phyloP scores from a whole-genome alignment of 768 basidiomycete species.

The Steccherinum ochraceum region DNA sequence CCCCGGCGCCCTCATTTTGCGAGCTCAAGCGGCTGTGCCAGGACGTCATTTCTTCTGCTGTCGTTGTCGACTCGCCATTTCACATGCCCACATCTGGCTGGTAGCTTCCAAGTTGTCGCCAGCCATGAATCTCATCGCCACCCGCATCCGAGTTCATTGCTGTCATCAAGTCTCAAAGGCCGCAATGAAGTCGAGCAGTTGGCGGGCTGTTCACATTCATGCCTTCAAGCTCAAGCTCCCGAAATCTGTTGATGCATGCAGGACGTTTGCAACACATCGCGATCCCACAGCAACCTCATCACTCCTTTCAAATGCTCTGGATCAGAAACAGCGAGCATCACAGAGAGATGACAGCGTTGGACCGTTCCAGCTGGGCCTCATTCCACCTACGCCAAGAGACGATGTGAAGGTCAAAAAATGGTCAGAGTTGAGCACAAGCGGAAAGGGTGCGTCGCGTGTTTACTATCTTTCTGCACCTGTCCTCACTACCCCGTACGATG shows the following conservation, averaged over 20 bases:
- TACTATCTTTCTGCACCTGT: neutral
- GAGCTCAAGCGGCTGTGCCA: too few relatives aligned
- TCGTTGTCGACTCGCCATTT: too few relatives aligned
- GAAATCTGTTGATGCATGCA: neutral
- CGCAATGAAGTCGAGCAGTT: neutral
- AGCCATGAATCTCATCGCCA: neutral
- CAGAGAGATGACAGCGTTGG: slow-evolving; percentile 57
- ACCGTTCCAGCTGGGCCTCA: slow-evolving; percentile 71
- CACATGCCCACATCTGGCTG: too few relatives aligned
- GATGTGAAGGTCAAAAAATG: slow-evolving; percentile 63
- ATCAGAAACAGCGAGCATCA: slow-evolving; percentile 42
- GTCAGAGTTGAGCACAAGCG: slow-evolving; percentile 70
- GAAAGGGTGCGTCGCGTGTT: slow-evolving; percentile 53
- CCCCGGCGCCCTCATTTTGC: too few relatives aligned
- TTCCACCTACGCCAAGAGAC: slow-evolving; percentile 45
- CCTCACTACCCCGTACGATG: neutral
- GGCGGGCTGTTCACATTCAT: neutral
- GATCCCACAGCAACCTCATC: slow-evolving; percentile 32
- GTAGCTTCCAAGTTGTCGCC: too few relatives aligned
- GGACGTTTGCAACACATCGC: neutral
- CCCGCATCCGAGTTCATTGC: neutral
- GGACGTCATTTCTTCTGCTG: too few relatives aligned
- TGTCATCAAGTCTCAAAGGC: neutral
- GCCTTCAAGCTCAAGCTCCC: neutral
- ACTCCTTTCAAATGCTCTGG: slow-evolving; percentile 57